These are phyloP conservation scores for Bretschneidera sinensis DNA, from an alignment of 345 rosid species.

Conservation along the genomic window DNA sequence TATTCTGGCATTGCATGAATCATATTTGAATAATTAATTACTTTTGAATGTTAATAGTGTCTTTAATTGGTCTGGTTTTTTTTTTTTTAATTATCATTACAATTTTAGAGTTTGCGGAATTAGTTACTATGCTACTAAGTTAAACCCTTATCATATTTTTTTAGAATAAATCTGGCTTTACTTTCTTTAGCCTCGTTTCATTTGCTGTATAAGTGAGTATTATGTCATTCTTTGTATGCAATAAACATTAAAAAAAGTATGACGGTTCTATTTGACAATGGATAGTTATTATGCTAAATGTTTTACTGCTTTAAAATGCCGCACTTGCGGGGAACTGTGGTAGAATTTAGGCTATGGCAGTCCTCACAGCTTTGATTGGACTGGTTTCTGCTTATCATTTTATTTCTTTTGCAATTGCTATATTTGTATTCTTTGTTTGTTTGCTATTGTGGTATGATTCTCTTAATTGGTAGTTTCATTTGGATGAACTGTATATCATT, in stretches of 20 bases:
- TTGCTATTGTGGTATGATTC: too few relatives aligned
- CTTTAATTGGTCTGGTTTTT: not conserved
- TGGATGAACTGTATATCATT: too few relatives aligned
- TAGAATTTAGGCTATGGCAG: not conserved
- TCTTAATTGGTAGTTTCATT: too few relatives aligned
- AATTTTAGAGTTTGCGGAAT: not conserved
- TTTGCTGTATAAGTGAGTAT: not conserved
- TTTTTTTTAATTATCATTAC: too few relatives aligned
- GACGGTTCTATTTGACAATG: too few relatives aligned
- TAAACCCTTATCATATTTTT: constrained; percentile 1
- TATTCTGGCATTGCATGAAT: too few relatives aligned
- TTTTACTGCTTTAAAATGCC: not conserved
- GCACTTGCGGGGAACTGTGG: not conserved
- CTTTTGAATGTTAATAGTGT: not conserved
- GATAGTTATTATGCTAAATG: too few relatives aligned
- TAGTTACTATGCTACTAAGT: not conserved
- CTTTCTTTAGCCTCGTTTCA: not conserved
- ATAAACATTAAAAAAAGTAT: too few relatives aligned
- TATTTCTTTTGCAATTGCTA: too few relatives aligned
- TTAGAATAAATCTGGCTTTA: not conserved
- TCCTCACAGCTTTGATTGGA: not conserved
- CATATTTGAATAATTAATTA: not conserved
- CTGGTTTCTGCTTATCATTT: not conserved
- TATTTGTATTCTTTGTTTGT: too few relatives aligned
- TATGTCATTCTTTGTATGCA: not conserved